phyloP scores from a whole-genome alignment of 768 basidiomycete species.

The Tephrocybe sp. region DNA sequence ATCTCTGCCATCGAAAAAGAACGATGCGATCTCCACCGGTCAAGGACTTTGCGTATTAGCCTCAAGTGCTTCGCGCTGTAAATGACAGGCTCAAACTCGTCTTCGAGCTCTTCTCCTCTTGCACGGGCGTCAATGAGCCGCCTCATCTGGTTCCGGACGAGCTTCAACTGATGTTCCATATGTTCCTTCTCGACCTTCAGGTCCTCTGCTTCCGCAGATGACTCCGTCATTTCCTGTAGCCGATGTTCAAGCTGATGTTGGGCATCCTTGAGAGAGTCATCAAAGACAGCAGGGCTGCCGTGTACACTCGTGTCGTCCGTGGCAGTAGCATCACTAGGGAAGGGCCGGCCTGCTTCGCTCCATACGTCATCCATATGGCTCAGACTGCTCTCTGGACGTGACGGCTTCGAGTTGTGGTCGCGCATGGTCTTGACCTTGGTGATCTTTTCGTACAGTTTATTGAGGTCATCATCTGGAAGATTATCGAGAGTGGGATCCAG shows the following conservation, averaged over 20 bases:
- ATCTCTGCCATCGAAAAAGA: constrained; percentile 92
- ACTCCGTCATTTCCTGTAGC: constrained; percentile 53
- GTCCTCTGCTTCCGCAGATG: constrained; percentile 73
- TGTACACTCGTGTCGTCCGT: constrained; percentile 86
- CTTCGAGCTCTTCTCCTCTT: constrained; percentile 71
- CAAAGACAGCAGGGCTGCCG: constrained; percentile 60
- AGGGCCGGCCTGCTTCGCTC: constrained; percentile 84
- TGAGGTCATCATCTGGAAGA: constrained; percentile 91
- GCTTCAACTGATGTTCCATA: constrained; percentile 83
- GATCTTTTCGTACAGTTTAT: constrained; percentile 92
- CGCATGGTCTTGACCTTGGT: constrained; percentile 88
- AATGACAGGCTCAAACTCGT: constrained; percentile 74
- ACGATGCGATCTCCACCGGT: constrained; percentile 81
- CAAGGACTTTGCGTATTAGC: constrained; percentile 78
- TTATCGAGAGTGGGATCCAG: constrained; percentile 88
- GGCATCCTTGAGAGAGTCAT: constrained; percentile 63
- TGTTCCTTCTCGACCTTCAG: constrained; percentile 88
- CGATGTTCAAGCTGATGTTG: constrained; percentile 76
- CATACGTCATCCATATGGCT: constrained; percentile 85
- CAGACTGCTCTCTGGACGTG: constrained; percentile 87
- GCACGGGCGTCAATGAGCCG: constrained; percentile 74
- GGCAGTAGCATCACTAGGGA: constrained; percentile 63
- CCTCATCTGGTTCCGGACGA: constrained; percentile 81
- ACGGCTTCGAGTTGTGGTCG: constrained; percentile 65
- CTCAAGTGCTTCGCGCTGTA: constrained; percentile 82